phyloP scores from a whole-genome alignment of 352 stramenopile species.

The Pythium dissimile region DNA sequence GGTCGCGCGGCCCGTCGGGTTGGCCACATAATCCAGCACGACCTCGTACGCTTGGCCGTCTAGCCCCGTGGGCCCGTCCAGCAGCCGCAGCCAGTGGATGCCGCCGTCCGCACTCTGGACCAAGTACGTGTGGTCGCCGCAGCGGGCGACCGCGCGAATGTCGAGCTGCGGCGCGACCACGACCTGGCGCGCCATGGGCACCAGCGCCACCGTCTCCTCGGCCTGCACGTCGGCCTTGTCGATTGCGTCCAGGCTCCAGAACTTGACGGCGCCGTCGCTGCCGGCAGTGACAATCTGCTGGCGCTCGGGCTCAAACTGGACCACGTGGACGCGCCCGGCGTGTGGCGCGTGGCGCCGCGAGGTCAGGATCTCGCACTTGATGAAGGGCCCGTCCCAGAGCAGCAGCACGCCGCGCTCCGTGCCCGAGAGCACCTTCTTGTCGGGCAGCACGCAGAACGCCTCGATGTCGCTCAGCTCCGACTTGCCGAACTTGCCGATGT shows the following conservation, averaged over 20 bases:
- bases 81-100: slow-evolving; percentile 47
- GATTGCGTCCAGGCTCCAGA: slow-evolving; percentile 86
- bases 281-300: slow-evolving; percentile 63
- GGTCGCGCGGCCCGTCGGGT: slow-evolving; percentile 63
- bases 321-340: slow-evolving; percentile 63
- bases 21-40: slow-evolving; percentile 52
- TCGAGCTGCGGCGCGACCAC: slow-evolving; percentile 53
- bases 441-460: slow-evolving; percentile 92
- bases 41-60: slow-evolving; percentile 37
- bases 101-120: slow-evolving; percentile 55
- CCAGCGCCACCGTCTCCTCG: slow-evolving; percentile 73
- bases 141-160: slow-evolving; percentile 63
- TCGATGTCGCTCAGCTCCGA: slow-evolving; percentile 92
- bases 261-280: slow-evolving; percentile 86
- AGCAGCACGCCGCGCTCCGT: slow-evolving; percentile 86
- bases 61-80: background rate
- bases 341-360: slow-evolving; percentile 69
- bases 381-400: slow-evolving; percentile 95
- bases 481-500: slow-evolving; percentile 96
- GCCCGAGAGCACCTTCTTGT: slow-evolving; percentile 92
- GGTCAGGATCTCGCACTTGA: slow-evolving; percentile 91
- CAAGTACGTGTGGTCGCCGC: slow-evolving; percentile 39
- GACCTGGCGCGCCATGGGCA: slow-evolving; percentile 64
- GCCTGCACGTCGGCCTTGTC: slow-evolving; percentile 82
- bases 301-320: slow-evolving; percentile 50